Conservation (phyloP, 768 basidiomycete genomes). For the Russula abietina region DNA sequence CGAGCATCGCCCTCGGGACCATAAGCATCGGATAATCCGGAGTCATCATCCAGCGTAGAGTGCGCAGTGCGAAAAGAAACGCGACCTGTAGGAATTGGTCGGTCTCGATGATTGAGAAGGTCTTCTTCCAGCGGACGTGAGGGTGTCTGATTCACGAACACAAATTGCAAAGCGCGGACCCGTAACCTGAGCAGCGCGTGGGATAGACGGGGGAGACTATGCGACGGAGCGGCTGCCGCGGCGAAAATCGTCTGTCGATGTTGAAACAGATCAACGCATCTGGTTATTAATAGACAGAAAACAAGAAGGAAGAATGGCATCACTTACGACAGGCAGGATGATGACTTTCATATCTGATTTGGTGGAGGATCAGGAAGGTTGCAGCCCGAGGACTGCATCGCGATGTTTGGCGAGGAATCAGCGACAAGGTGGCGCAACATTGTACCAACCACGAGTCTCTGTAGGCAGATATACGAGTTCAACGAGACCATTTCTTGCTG, state of each 20-base stretch:
- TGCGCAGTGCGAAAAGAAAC: conserved; percentile 26
- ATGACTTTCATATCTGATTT: conserved; percentile 28
- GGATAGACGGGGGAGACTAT: conserved; percentile 9
- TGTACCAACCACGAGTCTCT: too few relatives aligned
- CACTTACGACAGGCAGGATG: conserved; percentile 26
- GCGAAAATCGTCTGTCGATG: conserved; percentile 20
- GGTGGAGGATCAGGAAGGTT: not conserved
- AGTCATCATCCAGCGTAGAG: conserved; percentile 30
- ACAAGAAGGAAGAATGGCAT: not conserved
- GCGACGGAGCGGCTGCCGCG: conserved; percentile 16
- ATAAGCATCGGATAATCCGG: conserved; percentile 26
- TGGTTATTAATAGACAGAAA: not conserved
- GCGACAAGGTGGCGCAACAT: too few relatives aligned
- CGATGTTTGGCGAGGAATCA: not conserved
- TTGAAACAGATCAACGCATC: too few relatives aligned
- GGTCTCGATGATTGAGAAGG: conserved; percentile 30
- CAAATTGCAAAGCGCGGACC: conserved; percentile 31
- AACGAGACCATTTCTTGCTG: too few relatives aligned
- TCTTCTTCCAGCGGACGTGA: conserved; percentile 28
- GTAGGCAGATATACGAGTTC: too few relatives aligned
- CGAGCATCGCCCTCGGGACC: conserved; percentile 17
- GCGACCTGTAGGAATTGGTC: conserved; percentile 32
- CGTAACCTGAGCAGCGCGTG: conserved; percentile 30
- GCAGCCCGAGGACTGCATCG: not conserved
- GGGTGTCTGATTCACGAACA: conserved; percentile 31